Conservation (phyloP, 306 rosid genomes). For the Rosa chinensis region DNA sequence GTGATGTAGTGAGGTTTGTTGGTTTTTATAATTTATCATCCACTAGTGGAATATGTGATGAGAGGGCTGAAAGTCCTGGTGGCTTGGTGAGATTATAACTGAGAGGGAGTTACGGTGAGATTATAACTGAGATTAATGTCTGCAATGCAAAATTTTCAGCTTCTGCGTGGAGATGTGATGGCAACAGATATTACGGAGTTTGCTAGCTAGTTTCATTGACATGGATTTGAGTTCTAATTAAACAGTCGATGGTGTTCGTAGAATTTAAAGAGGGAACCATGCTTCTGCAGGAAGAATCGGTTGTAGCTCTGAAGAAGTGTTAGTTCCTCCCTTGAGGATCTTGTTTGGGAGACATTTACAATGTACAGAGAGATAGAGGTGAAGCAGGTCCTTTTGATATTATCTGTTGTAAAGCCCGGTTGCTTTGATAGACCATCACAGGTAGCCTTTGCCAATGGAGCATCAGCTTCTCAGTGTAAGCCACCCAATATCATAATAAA, state of each 20-base stretch:
- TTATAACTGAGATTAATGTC: slow-evolving; percentile 22
- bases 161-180: slow-evolving; percentile 30
- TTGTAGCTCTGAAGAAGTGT: slow-evolving; percentile 32
- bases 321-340: slow-evolving; percentile 44
- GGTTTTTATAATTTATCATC: slow-evolving; percentile 55
- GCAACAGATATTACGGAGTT: slow-evolving; percentile 49
- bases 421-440: slow-evolving; percentile 43
- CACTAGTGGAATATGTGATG: slow-evolving; percentile 57
- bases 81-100: slow-evolving; percentile 50
- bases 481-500: slow-evolving; percentile 64
- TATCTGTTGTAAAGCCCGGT: slow-evolving; percentile 43
- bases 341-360: slow-evolving; percentile 58
- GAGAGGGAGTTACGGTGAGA: slow-evolving; percentile 38
- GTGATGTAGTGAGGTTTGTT: slow-evolving; percentile 60
- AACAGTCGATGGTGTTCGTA: slow-evolving; percentile 47
- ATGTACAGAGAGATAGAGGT: slow-evolving; percentile 43
- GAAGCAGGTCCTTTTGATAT: slow-evolving; percentile 37
- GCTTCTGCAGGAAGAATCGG: slow-evolving; percentile 34
- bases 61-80: slow-evolving; percentile 46
- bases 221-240: slow-evolving; percentile 27
- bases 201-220: slow-evolving; percentile 43
- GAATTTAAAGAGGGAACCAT: slow-evolving; percentile 44
- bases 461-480: slow-evolving; percentile 64
- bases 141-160: slow-evolving; percentile 44
- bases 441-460: slow-evolving; percentile 51